phyloP scores from a whole-genome alignment of 164 flowering plant genomes.

The Vitis amurensis region DNA sequence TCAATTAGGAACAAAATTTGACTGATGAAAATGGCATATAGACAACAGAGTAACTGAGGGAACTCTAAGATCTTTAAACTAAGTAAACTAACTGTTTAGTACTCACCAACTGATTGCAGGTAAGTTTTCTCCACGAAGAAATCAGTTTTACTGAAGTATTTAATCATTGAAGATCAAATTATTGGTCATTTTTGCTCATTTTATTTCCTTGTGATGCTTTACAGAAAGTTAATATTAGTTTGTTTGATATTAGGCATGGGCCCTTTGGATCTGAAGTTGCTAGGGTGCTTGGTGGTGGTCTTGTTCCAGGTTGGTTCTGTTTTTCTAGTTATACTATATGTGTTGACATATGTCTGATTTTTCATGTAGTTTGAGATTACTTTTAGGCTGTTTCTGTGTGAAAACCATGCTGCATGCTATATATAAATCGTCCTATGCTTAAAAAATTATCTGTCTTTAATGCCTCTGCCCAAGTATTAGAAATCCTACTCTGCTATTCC shows the following conservation, averaged over 20 bases:
- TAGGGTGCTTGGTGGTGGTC: slow-evolving; percentile 97
- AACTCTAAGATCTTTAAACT: no score
- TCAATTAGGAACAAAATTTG: no score
- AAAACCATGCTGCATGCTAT: no score
- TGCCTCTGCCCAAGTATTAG: background rate
- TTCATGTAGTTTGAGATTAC: background rate
- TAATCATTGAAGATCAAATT: background rate
- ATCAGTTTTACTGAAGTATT: no score
- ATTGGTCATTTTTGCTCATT: background rate
- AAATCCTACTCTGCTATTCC: background rate
- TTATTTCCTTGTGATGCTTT: background rate
- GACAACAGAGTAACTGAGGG: no score
- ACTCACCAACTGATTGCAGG: no score
- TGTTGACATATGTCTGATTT: background rate
- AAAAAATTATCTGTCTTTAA: no score
- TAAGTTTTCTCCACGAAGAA: no score
- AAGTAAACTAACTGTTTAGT: no score
- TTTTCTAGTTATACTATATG: slow-evolving; percentile 4
- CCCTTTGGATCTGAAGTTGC: slow-evolving; percentile 81
- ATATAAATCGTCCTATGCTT: no score
- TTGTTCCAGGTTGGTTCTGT: slow-evolving; percentile 73
- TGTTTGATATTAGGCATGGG: slow-evolving; percentile 59
- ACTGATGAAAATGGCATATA: no score
- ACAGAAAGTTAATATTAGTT: background rate
- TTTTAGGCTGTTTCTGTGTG: no score